Percentiles rank a stretch among this genome's conserved stretches.
Evolutionary conservation across 2,329 filamentous ascomycete species (phyloP).

Genomic region (Volutella citrinella): DNA sequence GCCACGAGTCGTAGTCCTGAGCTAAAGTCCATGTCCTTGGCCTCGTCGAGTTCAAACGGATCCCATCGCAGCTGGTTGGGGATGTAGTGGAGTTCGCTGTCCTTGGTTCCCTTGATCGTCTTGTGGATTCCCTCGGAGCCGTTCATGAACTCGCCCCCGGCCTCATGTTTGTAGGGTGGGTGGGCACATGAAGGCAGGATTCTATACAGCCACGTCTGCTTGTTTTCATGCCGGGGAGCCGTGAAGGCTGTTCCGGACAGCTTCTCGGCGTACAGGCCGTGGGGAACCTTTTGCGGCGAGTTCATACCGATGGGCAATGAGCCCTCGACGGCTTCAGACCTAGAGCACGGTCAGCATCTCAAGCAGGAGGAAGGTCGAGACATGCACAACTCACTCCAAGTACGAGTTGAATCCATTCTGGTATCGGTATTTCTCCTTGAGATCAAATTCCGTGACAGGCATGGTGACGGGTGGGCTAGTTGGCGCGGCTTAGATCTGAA

Average conservation of each 20-base stretch:
- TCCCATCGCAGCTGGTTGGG: slow-evolving; percentile 86
- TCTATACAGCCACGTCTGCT: slow-evolving; percentile 71
- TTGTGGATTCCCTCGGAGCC: slow-evolving; percentile 20
- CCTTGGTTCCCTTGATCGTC: slow-evolving; percentile 14
- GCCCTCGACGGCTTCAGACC: slow-evolving; percentile 72
- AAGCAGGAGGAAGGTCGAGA: too few species aligned
- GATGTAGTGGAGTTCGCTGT: slow-evolving; percentile 31
- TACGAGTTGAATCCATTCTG: slow-evolving; percentile 76
- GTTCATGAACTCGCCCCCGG: slow-evolving; percentile 21
- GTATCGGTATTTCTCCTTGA: slow-evolving; percentile 65
- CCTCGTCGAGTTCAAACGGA: slow-evolving; percentile 69
- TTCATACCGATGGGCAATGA: slow-evolving; percentile 75
- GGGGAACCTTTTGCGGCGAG: slow-evolving; percentile 75
- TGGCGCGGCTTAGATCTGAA: slow-evolving; percentile 1
- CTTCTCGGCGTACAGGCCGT: slow-evolving; percentile 80
- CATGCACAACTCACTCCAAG: slow-evolving; percentile 60
- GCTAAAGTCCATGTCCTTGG: slow-evolving; percentile 47
- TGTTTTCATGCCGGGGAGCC: slow-evolving; percentile 64
- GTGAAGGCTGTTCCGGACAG: slow-evolving; percentile 72
- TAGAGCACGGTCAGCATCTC: slow-evolving; percentile 31
- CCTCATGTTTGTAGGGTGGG: slow-evolving; percentile 49
- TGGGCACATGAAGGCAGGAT: slow-evolving; percentile 64
- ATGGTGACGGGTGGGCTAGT: slow-evolving; percentile 32
- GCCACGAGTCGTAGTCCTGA: slow-evolving; percentile 66
- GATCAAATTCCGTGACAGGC: slow-evolving; percentile 48